Evolutionary conservation across 345 rosid species (phyloP).

Genomic region (Diplotaxis tenuifolia): DNA sequence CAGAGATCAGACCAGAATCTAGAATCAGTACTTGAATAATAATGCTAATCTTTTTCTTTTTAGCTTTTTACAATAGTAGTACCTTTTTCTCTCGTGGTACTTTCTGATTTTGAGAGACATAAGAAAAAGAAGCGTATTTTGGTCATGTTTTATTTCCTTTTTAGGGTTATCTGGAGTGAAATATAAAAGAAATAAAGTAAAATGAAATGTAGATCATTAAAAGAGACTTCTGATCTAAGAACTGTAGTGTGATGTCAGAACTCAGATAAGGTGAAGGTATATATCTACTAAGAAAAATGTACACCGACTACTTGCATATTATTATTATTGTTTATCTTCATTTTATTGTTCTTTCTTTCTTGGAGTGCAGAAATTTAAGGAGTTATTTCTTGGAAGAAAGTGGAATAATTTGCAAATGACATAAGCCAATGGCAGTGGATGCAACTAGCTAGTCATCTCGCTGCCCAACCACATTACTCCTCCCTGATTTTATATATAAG

Average conservation of each 20-base stretch:
- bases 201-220: not conserved
- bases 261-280: conserved; percentile 24
- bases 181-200: not conserved
- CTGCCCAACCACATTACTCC: conserved; percentile 30
- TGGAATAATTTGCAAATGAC: conserved; percentile 30
- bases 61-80: not conserved
- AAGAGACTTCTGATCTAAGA: conserved; percentile 15
- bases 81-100: not conserved
- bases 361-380: conserved; percentile 24
- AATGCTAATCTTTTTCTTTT: not conserved
- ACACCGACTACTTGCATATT: conserved; percentile 12
- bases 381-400: conserved; percentile 13
- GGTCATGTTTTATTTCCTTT: conserved; percentile 11
- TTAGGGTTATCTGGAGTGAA: conserved; percentile 4
- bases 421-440: conserved; percentile 31
- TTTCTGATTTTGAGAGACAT: not conserved
- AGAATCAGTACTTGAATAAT: not conserved
- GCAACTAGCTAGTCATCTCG: conserved; percentile 18
- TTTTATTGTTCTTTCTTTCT: conserved; percentile 2
- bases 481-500: not conserved
- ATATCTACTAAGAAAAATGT: not conserved
- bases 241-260: conserved; percentile 29
- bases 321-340: not conserved
- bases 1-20: conserved; percentile 9
- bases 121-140: not conserved